Evolutionary conservation across 2,329 filamentous ascomycete genomes (phyloP).

Genomic region (Colletotrichum navitas): DNA sequence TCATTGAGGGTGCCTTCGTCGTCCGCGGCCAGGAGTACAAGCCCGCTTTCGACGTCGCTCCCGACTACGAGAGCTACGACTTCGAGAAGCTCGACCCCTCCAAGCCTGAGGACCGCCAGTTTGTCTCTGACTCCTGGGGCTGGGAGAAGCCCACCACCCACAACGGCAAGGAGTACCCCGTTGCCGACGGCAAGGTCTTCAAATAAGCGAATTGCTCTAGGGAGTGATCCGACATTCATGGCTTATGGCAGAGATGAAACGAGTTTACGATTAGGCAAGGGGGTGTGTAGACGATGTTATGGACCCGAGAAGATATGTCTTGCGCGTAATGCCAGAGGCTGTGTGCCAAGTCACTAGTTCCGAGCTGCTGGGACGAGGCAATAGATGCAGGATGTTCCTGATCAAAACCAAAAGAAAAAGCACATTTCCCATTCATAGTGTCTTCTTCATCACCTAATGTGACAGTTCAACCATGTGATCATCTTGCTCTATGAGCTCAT

Average conservation of each 20-base stretch:
- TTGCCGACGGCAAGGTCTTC: constrained; percentile 97
- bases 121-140: constrained; percentile 88
- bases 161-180: constrained; percentile 89
- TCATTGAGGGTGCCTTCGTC: constrained; percentile 94
- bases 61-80: constrained; percentile 95
- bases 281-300: constrained; percentile 41
- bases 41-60: constrained; percentile 95
- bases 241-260: constrained; percentile 50
- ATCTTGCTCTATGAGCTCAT: constrained; percentile 11
- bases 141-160: constrained; percentile 89
- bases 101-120: constrained; percentile 86
- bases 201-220: constrained; percentile 74
- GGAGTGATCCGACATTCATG: constrained; percentile 48
- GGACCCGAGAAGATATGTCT: constrained; percentile 40
- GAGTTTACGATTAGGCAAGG: constrained; percentile 44
- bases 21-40: constrained; percentile 89
- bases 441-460: too few species aligned
- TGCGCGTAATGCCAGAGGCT: constrained; percentile 41
- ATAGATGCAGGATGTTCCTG: constrained; percentile 39
- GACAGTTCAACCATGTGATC: neutral
- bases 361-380: constrained; percentile 35
- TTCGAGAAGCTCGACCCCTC: constrained; percentile 96
- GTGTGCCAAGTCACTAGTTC: constrained; percentile 33
- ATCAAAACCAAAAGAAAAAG: constrained; percentile 33
- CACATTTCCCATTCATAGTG: neutral